phyloP scores from a whole-genome alignment of 768 basidiomycete genomes.

The Sarcodon sp. region DNA sequence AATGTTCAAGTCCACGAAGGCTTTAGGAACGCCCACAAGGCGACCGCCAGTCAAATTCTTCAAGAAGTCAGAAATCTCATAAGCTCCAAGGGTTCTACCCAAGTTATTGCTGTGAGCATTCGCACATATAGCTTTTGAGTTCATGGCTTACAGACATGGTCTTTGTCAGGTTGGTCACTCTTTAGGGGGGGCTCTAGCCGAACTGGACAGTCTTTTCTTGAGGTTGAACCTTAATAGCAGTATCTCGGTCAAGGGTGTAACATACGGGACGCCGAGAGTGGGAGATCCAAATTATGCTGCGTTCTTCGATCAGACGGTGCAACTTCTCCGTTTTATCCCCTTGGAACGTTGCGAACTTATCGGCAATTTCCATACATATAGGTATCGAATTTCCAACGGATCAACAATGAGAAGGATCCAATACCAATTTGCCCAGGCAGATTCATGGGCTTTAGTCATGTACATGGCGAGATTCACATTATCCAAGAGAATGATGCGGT shows the following conservation, averaged over 20 bases:
- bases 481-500: slow-evolving; percentile 22
- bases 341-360: slow-evolving; percentile 21
- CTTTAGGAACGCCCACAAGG: slow-evolving; percentile 37
- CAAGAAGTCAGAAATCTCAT: slow-evolving; percentile 28
- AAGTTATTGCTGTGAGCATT: slow-evolving; percentile 26
- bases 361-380: slow-evolving; percentile 11
- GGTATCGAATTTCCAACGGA: slow-evolving; percentile 14
- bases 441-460: slow-evolving; percentile 35
- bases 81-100: slow-evolving; percentile 20
- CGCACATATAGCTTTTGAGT: slow-evolving; percentile 1
- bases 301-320: slow-evolving; percentile 31
- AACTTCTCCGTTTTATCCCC: background rate
- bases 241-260: slow-evolving; percentile 26
- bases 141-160: background rate
- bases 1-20: slow-evolving; percentile 37
- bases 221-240: slow-evolving; percentile 15
- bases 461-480: slow-evolving; percentile 42
- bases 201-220: slow-evolving; percentile 18
- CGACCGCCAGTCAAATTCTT: slow-evolving; percentile 31
- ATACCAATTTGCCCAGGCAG: slow-evolving; percentile 46
- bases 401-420: slow-evolving; percentile 25
- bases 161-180: slow-evolving; percentile 17
- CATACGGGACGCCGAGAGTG: slow-evolving; percentile 39
- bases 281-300: slow-evolving; percentile 26
- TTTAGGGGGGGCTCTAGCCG: slow-evolving; percentile 16